Base-by-base conservation (phyloP, 129 eudicot genomes). In the Pulicaria dysenterica region DNA sequence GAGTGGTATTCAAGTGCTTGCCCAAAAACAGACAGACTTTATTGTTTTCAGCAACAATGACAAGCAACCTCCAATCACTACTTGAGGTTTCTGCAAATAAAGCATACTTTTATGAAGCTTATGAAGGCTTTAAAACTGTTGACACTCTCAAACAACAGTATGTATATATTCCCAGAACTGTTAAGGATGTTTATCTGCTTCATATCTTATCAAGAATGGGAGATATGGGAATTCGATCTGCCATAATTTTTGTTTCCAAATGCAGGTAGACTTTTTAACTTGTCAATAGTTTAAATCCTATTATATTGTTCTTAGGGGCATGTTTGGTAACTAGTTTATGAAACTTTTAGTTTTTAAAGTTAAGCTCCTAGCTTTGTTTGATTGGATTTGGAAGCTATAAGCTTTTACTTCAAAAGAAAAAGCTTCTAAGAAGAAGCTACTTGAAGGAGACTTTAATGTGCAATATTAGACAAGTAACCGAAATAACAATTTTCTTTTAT, bases 31-130 rank as follows among this genome's bases (percentile, higher is more conserved):
- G 98, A 19, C 98, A 92, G 69, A 92, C 98, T 37, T 73, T 92
- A 70, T 73, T 92, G 60, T 92, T 92, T 82, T 86, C 98, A 7
- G 98, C 98, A 15, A 92, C 98, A 74, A 92, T 92, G 98, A 92
- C 96, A 13, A 62, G 77, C 72, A 80, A 89, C 64, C 84, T 92
- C 41, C 86, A 92, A 72, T 75, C 88, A 0, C 58, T 92, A 48
- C 95, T 89, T 46, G 96, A 92, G 75, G 81, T 89, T 78, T 92
- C 98, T 45, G 88, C 81, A 51, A 92, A 92, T 42, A 89, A 85
- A 67, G 96, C 93, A 4, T 92, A 82, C 69, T 85, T 89, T 46
- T 88, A 82, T 75, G 88, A 80, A 49, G 94, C 96, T 48, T 92
- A 92, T 69, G 96, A 86, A 80, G 98, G 98, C 8, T 82, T 86